Base-by-base conservation (phyloP, 176 grass and related monocot genomes). In the Oropetium thomaeum region DNA sequence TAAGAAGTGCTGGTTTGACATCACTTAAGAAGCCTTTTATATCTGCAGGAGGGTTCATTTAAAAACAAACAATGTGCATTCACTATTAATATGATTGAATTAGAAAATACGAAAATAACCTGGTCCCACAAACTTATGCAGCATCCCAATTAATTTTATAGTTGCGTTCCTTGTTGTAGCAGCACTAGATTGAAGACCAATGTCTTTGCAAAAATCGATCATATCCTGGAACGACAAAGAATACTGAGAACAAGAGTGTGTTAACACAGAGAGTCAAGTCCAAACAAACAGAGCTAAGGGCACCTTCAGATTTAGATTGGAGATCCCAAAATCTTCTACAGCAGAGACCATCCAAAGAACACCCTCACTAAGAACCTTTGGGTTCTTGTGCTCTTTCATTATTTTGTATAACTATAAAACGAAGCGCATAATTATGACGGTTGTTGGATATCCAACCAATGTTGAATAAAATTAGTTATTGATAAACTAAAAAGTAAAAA, bases 361-460 rank as follows among this genome's bases (percentile, higher is more conserved):
- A 68, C 96, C 96, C 76, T 99, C 96, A 49, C 84, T 99, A 57
- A 93, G 91, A 59, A 99, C 96, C 76, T 99, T 99, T 10, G 96
- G 96, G 70, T 99, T 99, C 77, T 99, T 99, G 72, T 99, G 96
- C 69, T 90, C 96, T 83, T 92, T 99, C 96, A 99, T 90, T 77
- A 99, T 99, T 91, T 99, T 99, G 85, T 95, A 98, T 29, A 98
- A 70, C 96, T 98, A 84, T 19, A 89, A 62, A 43, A 64, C 73
- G 27, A 73, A 55, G 37, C 27, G 33, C 35, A 60, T 48, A 75
- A 58, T 81, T 89, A 71, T 79, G 69, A 33, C 26, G 15, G 41
- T 28, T 59, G 39, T 7, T 23, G 12, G 63, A 45, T 26, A 74
- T 20, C 23, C 4, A 20, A 34, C 66, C 35, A 40, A 30, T 14